Evolutionary conservation across 352 stramenopile species (phyloP).

Genomic region (Pythium vanterpoolii): DNA sequence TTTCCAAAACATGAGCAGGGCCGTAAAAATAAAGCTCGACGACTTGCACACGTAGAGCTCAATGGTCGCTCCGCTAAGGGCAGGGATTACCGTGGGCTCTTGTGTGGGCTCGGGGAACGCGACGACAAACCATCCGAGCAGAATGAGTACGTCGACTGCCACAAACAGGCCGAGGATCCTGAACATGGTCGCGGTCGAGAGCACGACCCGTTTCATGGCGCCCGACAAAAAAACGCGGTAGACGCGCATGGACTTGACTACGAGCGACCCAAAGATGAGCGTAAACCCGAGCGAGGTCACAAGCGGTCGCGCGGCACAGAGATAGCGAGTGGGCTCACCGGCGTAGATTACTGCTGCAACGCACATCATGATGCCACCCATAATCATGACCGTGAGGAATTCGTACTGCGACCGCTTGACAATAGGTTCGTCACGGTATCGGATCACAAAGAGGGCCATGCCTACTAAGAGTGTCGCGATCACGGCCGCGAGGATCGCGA

Average conservation of each 20-base stretch:
- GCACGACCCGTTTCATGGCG: conserved; percentile 23
- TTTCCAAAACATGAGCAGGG: conserved; percentile 38
- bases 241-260: conserved; percentile 39
- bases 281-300: conserved; percentile 27
- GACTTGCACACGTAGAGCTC: conserved; percentile 18
- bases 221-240: conserved; percentile 35
- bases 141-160: conserved; percentile 25
- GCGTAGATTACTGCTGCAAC: conserved; percentile 18
- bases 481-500: conserved; percentile 17
- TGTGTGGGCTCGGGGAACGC: conserved; percentile 21
- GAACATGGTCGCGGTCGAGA: conserved; percentile 21
- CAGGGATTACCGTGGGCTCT: neutral
- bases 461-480: conserved; percentile 11
- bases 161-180: conserved; percentile 22
- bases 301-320: conserved; percentile 27
- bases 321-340: conserved; percentile 11
- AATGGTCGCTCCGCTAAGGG: neutral
- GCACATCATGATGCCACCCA: conserved; percentile 31
- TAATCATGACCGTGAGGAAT: conserved; percentile 26
- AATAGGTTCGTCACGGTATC: conserved; percentile 26
- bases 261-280: conserved; percentile 28
- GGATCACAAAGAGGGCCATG: conserved; percentile 26
- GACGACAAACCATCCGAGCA: conserved; percentile 25
- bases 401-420: conserved; percentile 43
- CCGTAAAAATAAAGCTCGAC: conserved; percentile 29